A percentile compares a stretch with the other conserved stretches of the same genome.
Evolutionary conservation across 2,329 filamentous ascomycete genomes (phyloP).

Genomic region (Aspergillus amoenus): DNA sequence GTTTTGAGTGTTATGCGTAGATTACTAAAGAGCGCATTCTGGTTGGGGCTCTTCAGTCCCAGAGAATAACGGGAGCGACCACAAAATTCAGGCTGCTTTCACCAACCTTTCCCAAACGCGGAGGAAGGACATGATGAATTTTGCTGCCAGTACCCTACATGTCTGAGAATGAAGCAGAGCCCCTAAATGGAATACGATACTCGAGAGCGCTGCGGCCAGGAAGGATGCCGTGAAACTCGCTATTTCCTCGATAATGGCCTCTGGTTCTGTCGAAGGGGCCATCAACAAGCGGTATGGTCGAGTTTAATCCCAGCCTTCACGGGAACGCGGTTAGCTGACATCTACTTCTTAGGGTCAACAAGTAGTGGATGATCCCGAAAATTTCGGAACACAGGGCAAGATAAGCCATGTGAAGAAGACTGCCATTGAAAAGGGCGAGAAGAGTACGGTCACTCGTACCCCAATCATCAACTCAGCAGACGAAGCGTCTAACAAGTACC

Average conservation of each 20-base stretch:
- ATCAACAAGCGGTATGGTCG: slow-evolving; percentile 67
- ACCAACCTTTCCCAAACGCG: not conserved
- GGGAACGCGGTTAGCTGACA: not conserved
- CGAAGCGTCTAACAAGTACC: slow-evolving; percentile 5
- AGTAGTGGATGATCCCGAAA: slow-evolving; percentile 64
- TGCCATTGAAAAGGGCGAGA: slow-evolving; percentile 52
- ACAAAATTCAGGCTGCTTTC: slow-evolving; percentile 1
- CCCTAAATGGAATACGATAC: slow-evolving; percentile 44
- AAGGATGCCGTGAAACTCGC: slow-evolving; percentile 68
- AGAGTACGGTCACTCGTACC: slow-evolving; percentile 36
- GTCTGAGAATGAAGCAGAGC: slow-evolving; percentile 29
- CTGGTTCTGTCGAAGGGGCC: slow-evolving; percentile 76
- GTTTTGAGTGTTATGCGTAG: not conserved
- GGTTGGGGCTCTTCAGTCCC: not conserved
- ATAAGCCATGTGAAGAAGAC: slow-evolving; percentile 57
- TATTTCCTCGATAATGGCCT: slow-evolving; percentile 75
- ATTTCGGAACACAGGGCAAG: slow-evolving; percentile 63
- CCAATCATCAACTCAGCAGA: not conserved
- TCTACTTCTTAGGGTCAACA: slow-evolving; percentile 35
- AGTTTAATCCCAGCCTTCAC: not conserved
- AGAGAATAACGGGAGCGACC: not conserved
- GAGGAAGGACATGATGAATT: slow-evolving; percentile 5
- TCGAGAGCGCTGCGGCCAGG: slow-evolving; percentile 53
- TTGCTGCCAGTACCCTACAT: not conserved
- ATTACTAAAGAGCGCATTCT: not conserved